Conservation (phyloP, 75 land plant genomes). For the Pinus tabuliformis region DNA sequence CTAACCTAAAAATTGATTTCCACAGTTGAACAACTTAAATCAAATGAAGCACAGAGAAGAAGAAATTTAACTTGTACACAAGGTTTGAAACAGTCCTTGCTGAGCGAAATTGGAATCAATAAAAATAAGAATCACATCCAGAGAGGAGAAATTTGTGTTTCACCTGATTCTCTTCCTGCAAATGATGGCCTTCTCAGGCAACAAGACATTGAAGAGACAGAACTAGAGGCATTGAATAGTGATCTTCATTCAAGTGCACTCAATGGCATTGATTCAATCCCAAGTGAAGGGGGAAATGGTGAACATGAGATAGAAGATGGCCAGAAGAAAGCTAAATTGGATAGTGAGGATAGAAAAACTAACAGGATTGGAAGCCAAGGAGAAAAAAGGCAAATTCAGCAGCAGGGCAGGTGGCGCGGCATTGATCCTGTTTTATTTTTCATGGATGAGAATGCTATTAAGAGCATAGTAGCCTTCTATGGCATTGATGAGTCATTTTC, state of each 20-base stretch:
- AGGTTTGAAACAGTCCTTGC: neutral
- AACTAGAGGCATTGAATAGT: neutral
- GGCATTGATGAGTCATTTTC: slow-evolving; percentile 76
- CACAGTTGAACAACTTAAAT: slow-evolving; percentile 29
- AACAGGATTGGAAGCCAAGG: slow-evolving; percentile 1
- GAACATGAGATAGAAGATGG: slow-evolving; percentile 1
- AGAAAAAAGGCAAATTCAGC: slow-evolving; percentile 49
- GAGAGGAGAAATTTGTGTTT: neutral
- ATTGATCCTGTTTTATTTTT: slow-evolving; percentile 95
- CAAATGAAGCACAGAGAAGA: neutral
- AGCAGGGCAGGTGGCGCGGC: slow-evolving; percentile 90
- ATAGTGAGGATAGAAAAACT: slow-evolving; percentile 11
- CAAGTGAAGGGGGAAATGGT: slow-evolving; percentile 7
- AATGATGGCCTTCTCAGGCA: neutral
- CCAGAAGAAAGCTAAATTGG: slow-evolving; percentile 7
- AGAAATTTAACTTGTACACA: neutral
- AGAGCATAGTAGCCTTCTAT: slow-evolving; percentile 70
- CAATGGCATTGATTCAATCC: neutral
- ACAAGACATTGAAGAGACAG: slow-evolving; percentile 1
- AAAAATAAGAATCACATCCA: neutral
- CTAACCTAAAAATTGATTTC: slow-evolving; percentile 40
- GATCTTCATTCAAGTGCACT: neutral
- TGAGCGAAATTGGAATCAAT: neutral
- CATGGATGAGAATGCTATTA: slow-evolving; percentile 56
- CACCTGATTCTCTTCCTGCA: neutral